Evolutionary conservation across 208 protist genomes (phyloP).

Genomic region (Wallacemonas sp.): DNA sequence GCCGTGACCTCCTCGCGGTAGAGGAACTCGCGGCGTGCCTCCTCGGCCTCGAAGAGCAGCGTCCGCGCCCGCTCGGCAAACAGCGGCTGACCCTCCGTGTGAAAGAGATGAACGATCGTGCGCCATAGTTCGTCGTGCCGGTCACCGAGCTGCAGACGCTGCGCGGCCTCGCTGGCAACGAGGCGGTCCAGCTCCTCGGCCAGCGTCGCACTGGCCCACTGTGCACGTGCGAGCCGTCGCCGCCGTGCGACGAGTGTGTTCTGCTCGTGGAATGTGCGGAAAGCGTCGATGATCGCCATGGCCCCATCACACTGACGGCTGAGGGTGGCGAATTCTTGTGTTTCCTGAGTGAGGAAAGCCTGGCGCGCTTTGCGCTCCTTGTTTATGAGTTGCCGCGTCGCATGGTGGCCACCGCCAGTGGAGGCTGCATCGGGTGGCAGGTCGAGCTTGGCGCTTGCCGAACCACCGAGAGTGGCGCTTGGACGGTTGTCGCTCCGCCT

Average conservation of each 20-base stretch:
- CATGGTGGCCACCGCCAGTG: background rate
- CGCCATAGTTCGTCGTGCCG: constrained; percentile 21
- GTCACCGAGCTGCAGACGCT: constrained; percentile 13
- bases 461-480: no score
- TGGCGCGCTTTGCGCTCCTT: constrained; percentile 9
- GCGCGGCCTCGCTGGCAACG: constrained; percentile 13
- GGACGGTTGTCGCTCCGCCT: no score
- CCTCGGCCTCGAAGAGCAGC: constrained; percentile 33
- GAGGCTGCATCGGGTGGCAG: background rate
- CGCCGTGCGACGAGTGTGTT: background rate
- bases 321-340: constrained; percentile 12
- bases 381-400: constrained; percentile 4
- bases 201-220: constrained; percentile 28
- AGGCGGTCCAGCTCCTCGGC: constrained; percentile 18
- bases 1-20: constrained; percentile 41
- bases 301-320: background rate
- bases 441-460: background rate
- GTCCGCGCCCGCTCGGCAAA: constrained; percentile 19
- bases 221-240: background rate
- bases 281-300: background rate
- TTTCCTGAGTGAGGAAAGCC: constrained; percentile 6
- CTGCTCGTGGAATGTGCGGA: background rate
- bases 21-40: constrained; percentile 34
- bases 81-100: constrained; percentile 21
- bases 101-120: constrained; percentile 25